These are phyloP conservation scores for Albugo candida DNA, from an alignment of 352 stramenopile genomes.

Conservation along the genomic window DNA sequence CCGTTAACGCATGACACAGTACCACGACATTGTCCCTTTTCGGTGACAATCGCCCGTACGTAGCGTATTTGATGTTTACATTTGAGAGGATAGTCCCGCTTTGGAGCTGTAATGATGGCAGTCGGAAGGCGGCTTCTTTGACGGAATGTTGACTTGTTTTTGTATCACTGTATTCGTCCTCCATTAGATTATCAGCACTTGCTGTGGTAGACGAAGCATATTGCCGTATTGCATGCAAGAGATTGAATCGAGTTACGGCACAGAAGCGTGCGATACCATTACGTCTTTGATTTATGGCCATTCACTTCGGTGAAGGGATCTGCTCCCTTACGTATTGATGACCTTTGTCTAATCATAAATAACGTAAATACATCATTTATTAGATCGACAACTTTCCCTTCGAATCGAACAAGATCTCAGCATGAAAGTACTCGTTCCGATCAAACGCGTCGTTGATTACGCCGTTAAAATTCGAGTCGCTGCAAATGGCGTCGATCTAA, in stretches of 20 bases:
- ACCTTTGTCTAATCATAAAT: no score
- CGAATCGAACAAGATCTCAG: neutral
- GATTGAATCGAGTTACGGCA: no score
- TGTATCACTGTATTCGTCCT: neutral
- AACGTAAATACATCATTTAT: no score
- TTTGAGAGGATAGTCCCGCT: conserved; percentile 36
- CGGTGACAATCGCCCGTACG: conserved; percentile 82
- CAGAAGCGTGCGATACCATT: no score
- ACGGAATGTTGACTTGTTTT: no score
- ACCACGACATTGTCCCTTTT: conserved; percentile 82
- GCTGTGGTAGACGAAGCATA: no score
- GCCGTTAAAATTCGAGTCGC: conserved; percentile 95
- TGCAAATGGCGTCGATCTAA: conserved; percentile 87
- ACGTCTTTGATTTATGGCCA: no score
- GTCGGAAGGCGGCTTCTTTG: neutral
- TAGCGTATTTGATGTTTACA: conserved; percentile 84
- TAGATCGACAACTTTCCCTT: no score
- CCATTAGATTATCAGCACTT: neutral
- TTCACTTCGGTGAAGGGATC: no score
- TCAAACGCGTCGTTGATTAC: conserved; percentile 97
- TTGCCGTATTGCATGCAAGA: no score
- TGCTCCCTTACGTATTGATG: no score
- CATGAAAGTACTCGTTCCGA: conserved; percentile 88
- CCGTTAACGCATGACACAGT: conserved; percentile 90
- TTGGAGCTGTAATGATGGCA: conserved; percentile 33